These are phyloP conservation scores for Pseudoperonospora humuli DNA, from an alignment of 352 stramenopile genomes.

Conservation along the genomic window DNA sequence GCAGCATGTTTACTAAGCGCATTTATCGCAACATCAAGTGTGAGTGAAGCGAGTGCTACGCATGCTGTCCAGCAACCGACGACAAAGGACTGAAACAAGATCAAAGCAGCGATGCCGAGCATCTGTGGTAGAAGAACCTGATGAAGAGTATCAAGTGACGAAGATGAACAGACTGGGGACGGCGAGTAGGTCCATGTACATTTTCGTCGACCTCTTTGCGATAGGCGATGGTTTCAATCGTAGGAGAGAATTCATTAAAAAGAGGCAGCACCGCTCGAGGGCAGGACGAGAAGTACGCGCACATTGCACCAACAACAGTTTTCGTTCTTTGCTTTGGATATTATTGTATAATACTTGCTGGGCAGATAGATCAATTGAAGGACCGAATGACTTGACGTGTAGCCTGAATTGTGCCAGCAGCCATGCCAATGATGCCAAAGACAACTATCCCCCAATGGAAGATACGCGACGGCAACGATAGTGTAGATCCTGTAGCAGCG, in stretches of 20 bases:
- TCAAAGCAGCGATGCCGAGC: constrained; percentile 2
- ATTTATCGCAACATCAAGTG: constrained; percentile 96
- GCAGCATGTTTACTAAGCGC: constrained; percentile 89
- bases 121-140: constrained; percentile 1
- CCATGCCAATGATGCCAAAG: too few species aligned
- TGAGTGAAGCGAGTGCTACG: constrained; percentile 58
- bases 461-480: constrained; percentile 32
- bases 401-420: too few species aligned
- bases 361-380: too few species aligned
- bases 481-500: constrained; percentile 21
- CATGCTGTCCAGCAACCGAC: constrained; percentile 4
- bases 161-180: not conserved
- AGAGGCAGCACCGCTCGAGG: constrained; percentile 12
- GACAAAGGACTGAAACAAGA: constrained; percentile 14
- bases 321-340: constrained; percentile 9
- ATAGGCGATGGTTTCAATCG: constrained; percentile 4
- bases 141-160: constrained; percentile 2
- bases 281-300: constrained; percentile 6
- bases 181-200: constrained; percentile 13
- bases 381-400: too few species aligned
- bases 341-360: too few species aligned
- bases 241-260: constrained; percentile 8
- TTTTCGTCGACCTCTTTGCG: constrained; percentile 7
- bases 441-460: constrained; percentile 48
- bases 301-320: constrained; percentile 8